Conservation (phyloP, 1,284 basidiomycete genomes). For the Boletus semigastroideus region DNA sequence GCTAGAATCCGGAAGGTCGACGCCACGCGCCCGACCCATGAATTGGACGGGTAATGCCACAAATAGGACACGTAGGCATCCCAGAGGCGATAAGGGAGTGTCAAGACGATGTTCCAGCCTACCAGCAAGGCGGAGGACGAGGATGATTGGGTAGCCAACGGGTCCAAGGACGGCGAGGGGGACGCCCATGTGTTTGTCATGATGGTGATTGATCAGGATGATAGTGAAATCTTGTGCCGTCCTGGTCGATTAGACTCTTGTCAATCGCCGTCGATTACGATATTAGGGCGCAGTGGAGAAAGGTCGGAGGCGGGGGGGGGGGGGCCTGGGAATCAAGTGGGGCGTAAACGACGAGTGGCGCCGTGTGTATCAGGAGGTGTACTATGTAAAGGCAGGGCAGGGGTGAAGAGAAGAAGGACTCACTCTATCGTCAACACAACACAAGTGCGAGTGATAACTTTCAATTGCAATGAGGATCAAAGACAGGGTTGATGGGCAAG, state of each 20-base stretch:
- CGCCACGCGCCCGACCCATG: constrained; percentile 67
- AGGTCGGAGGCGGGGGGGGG: constrained; percentile 12
- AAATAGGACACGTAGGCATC: constrained; percentile 58
- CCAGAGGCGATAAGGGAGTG: constrained; percentile 42
- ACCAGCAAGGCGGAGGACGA: constrained; percentile 9
- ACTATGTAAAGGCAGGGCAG: too few species aligned
- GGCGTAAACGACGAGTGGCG: constrained; percentile 6
- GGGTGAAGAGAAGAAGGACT: too few species aligned
- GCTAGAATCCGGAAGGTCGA: constrained; percentile 66
- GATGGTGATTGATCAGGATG: constrained; percentile 5
- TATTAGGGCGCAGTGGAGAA: constrained; percentile 21
- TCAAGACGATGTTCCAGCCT: constrained; percentile 9
- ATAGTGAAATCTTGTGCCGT: background rate
- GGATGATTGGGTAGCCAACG: background rate
- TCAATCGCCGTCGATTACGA: constrained; percentile 21
- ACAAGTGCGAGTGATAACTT: too few species aligned
- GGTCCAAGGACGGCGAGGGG: constrained; percentile 7
- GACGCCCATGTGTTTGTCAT: constrained; percentile 7
- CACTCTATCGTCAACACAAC: too few species aligned
- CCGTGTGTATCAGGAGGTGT: background rate
- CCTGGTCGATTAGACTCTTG: constrained; percentile 6
- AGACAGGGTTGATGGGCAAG: too few species aligned
- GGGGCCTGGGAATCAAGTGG: background rate
- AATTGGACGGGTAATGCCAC: constrained; percentile 59
- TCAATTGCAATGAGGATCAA: too few species aligned